phyloP scores from a whole-genome alignment of 257 asterid genomes.

The Gynochthodes officinalis region DNA sequence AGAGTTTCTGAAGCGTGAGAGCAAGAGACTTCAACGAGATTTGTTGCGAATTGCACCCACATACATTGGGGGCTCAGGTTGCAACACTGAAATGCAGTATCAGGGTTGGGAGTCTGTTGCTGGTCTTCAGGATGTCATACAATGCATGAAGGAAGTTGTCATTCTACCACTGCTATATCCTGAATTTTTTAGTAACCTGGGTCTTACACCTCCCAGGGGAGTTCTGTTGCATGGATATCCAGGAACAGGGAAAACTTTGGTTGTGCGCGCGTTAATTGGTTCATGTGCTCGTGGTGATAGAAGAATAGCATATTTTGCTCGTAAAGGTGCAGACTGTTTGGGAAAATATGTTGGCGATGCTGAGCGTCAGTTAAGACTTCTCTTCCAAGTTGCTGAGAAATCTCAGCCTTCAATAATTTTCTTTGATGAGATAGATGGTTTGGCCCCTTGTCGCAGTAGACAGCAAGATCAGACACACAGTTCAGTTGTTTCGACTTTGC shows the following conservation, averaged over 20 bases:
- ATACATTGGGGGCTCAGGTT: conserved; percentile 77
- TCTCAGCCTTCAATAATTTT: conserved; percentile 97
- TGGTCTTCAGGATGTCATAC: conserved; percentile 91
- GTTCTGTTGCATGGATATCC: conserved; percentile 98
- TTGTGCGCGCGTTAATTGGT: conserved; percentile 96
- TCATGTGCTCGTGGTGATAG: conserved; percentile 95
- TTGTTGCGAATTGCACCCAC: conserved; percentile 85
- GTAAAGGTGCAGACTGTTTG: conserved; percentile 99
- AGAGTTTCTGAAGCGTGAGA: conserved; percentile 95
- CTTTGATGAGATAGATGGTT: conserved; percentile 98
- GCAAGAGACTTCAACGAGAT: conserved; percentile 98
- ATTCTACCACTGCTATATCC: conserved; percentile 93
- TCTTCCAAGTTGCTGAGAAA: conserved; percentile 97
- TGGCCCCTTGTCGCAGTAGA: conserved; percentile 93
- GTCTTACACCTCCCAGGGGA: conserved; percentile 96
- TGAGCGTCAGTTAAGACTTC: conserved; percentile 93
- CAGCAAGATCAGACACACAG: conserved; percentile 97
- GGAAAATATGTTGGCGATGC: conserved; percentile 99
- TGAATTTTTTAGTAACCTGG: conserved; percentile 74
- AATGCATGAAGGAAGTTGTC: conserved; percentile 98
- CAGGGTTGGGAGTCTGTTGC: conserved; percentile 99
- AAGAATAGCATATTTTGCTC: conserved; percentile 95
- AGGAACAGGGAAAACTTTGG: conserved; percentile 98
- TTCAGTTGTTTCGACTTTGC: conserved; percentile 98
- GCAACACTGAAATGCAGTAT: conserved; percentile 44